Conservation (phyloP, 495 filamentous ascomycete genomes). For the Penicillium egyptiacum region DNA sequence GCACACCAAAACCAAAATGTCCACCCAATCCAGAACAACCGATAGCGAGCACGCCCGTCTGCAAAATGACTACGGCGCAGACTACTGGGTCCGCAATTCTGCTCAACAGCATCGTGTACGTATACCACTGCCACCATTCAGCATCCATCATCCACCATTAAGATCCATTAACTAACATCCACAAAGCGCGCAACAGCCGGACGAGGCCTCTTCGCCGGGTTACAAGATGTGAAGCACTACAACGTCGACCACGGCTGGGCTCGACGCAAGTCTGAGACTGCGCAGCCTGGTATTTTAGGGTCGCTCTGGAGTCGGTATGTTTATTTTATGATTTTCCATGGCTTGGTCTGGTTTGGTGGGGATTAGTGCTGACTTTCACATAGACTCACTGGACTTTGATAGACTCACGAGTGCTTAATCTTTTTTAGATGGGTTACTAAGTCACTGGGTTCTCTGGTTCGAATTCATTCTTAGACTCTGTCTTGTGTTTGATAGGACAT, state of each 20-base stretch:
- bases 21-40: constrained; percentile 2
- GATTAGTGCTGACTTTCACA: constrained; percentile 2
- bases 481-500: background rate
- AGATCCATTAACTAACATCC: background rate
- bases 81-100: constrained; percentile 38
- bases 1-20: constrained; percentile 6
- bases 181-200: constrained; percentile 37
- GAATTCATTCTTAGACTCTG: background rate
- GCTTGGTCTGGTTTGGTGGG: background rate
- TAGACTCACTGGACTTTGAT: constrained; percentile 15
- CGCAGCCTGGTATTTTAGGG: constrained; percentile 18
- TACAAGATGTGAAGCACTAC: constrained; percentile 47
- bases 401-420: constrained; percentile 1
- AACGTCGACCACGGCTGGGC: constrained; percentile 48
- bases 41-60: constrained; percentile 25
- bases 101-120: constrained; percentile 27
- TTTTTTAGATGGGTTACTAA: background rate
- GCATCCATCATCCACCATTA: background rate
- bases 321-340: background rate
- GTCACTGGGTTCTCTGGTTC: background rate
- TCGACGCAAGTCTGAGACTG: constrained; percentile 20
- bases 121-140: background rate
- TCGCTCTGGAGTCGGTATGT: constrained; percentile 22
- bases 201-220: constrained; percentile 47
- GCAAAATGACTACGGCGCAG: constrained; percentile 44